Conservation (phyloP, 768 basidiomycete genomes). For the Psilocybe azurescens region DNA sequence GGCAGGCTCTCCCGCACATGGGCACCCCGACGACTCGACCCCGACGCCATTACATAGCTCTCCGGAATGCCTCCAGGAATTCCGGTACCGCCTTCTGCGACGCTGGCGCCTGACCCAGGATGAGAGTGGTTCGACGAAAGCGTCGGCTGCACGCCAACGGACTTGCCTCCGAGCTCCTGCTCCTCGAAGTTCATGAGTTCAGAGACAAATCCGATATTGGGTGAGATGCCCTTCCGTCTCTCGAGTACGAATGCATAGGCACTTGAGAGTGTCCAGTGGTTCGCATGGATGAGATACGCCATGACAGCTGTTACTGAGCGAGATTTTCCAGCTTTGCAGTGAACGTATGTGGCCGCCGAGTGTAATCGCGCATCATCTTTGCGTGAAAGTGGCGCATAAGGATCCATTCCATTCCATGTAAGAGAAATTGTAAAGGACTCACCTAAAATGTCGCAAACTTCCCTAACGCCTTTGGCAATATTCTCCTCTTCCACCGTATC, state of each 20-base stretch:
- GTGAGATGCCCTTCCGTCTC: slow-evolving; percentile 92
- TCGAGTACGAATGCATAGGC: slow-evolving; percentile 94
- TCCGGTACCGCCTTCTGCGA: not conserved
- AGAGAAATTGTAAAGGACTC: slow-evolving; percentile 33
- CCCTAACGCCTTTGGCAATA: slow-evolving; percentile 78
- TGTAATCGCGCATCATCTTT: slow-evolving; percentile 94
- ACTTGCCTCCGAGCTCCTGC: slow-evolving; percentile 81
- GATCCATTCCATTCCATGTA: not conserved
- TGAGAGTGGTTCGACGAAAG: slow-evolving; percentile 29
- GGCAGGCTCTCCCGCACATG: slow-evolving; percentile 81
- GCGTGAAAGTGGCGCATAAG: slow-evolving; percentile 1
- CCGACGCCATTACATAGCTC: slow-evolving; percentile 43
- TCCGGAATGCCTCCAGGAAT: slow-evolving; percentile 53
- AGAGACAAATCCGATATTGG: slow-evolving; percentile 97
- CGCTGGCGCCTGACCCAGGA: slow-evolving; percentile 37
- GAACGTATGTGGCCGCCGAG: slow-evolving; percentile 90
- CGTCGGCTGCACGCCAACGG: slow-evolving; percentile 63
- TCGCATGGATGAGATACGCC: slow-evolving; percentile 96
- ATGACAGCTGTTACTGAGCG: slow-evolving; percentile 96
- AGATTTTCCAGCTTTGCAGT: slow-evolving; percentile 96
- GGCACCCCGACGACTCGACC: slow-evolving; percentile 48
- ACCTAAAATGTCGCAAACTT: slow-evolving; percentile 90
- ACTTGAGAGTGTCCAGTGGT: slow-evolving; percentile 93
- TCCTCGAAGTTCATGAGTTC: slow-evolving; percentile 98
- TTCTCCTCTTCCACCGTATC: slow-evolving; percentile 96